phyloP scores from a whole-genome alignment of 2,329 filamentous ascomycete genomes.

The Microdochium trichocladiopsis region DNA sequence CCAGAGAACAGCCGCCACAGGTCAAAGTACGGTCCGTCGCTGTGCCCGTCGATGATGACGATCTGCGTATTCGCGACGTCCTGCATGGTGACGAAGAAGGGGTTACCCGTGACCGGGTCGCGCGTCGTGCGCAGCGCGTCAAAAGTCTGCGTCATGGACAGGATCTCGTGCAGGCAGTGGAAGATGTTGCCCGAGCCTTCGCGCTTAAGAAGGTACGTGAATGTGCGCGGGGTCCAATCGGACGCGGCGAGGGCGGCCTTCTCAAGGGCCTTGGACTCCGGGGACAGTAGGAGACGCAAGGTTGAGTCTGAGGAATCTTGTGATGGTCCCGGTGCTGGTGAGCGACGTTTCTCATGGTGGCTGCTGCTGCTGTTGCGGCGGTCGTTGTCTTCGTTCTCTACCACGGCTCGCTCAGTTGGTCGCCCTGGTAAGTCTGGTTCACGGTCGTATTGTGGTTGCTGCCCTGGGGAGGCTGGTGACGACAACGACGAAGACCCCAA shows the following conservation, averaged over 20 bases:
- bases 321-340: background rate
- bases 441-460: background rate
- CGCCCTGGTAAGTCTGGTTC: background rate
- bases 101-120: background rate
- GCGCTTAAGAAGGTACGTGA: constrained; percentile 17
- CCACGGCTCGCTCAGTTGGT: background rate
- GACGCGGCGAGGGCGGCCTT: background rate
- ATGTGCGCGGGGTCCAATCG: constrained; percentile 3
- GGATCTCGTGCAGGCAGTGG: constrained; percentile 20
- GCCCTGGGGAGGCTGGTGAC: too few relatives aligned
- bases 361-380: too few relatives aligned
- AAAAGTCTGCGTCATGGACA: constrained; percentile 15
- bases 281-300: too few relatives aligned
- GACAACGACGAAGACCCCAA: too few relatives aligned
- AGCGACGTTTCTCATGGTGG: too few relatives aligned
- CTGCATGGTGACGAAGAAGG: constrained; percentile 3
- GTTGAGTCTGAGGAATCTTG: background rate
- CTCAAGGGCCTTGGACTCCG: too few relatives aligned
- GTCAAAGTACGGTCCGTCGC: constrained; percentile 17
- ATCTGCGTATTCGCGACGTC: constrained; percentile 13
- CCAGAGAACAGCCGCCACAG: constrained; percentile 14
- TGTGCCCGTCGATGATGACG: constrained; percentile 15
- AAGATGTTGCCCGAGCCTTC: constrained; percentile 16
- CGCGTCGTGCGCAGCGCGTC: constrained; percentile 17
- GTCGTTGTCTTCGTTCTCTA: background rate